Conservation (phyloP, 352 stramenopile genomes). For the Phytophthora ramorum region DNA sequence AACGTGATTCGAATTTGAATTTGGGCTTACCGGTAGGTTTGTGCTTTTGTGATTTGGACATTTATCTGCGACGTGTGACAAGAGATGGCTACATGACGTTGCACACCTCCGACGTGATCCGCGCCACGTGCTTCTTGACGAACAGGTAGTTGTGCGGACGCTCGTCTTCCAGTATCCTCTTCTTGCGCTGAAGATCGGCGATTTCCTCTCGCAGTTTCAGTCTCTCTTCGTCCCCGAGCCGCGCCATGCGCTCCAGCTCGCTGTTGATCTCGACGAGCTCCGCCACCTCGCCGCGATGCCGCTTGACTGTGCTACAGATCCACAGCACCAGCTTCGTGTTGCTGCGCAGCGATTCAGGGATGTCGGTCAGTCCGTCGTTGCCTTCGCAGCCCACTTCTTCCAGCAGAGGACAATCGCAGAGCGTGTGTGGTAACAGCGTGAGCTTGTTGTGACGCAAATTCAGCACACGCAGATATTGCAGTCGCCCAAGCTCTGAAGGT, state of each 20-base stretch:
- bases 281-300: conserved; percentile 60
- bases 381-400: conserved; percentile 61
- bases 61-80: conserved; percentile 40
- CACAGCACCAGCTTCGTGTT: conserved; percentile 82
- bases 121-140: conserved; percentile 67
- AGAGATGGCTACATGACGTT: conserved; percentile 59
- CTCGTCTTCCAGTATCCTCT: conserved; percentile 63
- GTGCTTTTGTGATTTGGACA: no score
- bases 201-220: conserved; percentile 75
- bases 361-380: conserved; percentile 64
- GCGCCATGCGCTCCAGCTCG: conserved; percentile 77
- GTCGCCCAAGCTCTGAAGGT: conserved; percentile 57
- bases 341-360: conserved; percentile 69
- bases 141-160: conserved; percentile 76
- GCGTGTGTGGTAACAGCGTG: conserved; percentile 65
- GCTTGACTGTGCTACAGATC: conserved; percentile 84
- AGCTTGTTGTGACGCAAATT: conserved; percentile 82
- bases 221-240: conserved; percentile 75
- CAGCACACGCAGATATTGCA: conserved; percentile 63
- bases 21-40: neutral
- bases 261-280: conserved; percentile 82
- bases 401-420: conserved; percentile 72
- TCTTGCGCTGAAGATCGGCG: conserved; percentile 62
- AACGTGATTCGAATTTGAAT: conserved; percentile 14
- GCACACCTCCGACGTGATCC: conserved; percentile 67